These are phyloP conservation scores for Pelomyxa schiedti DNA, from an alignment of 78 protist genomes.

Conservation along the genomic window DNA sequence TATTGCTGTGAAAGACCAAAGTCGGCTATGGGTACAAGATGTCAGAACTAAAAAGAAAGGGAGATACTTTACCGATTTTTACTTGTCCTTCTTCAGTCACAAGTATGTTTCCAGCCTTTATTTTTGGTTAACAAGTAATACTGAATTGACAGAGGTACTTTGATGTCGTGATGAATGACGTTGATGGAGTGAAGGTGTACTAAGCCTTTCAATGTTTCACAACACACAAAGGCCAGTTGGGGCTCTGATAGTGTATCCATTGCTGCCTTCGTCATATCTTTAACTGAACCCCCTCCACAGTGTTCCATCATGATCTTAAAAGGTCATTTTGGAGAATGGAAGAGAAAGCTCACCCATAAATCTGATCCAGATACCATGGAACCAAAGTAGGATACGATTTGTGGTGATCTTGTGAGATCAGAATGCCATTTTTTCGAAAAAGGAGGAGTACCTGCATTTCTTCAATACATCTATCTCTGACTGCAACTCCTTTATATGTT, in stretches of 20 bases:
- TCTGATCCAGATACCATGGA: not conserved
- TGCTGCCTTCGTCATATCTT: slow-evolving; percentile 47
- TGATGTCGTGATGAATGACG: slow-evolving; percentile 71
- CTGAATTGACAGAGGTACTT: no score
- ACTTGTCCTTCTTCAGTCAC: slow-evolving; percentile 22
- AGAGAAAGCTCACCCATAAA: slow-evolving; percentile 48
- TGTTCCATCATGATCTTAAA: slow-evolving; percentile 66
- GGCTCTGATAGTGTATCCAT: slow-evolving; percentile 36
- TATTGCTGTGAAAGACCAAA: slow-evolving; percentile 50
- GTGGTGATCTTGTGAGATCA: no score
- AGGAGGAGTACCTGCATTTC: slow-evolving; percentile 28
- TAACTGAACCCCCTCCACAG: slow-evolving; percentile 64
- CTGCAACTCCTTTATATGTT: not conserved
- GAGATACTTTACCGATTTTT: slow-evolving; percentile 5
- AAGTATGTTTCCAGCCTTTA: slow-evolving; percentile 61
- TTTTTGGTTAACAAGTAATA: no score
- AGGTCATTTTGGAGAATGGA: not conserved
- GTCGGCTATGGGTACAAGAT: slow-evolving; percentile 46
- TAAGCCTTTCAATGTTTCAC: slow-evolving; percentile 42
- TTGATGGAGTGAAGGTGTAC: slow-evolving; percentile 50
- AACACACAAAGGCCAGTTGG: slow-evolving; percentile 26
- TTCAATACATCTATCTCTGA: slow-evolving; percentile 48
- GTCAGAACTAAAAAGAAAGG: not conserved
- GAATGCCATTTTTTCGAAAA: no score
- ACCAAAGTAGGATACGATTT: slow-evolving; percentile 53